A percentile compares a stretch with the other conserved stretches of the same genome.
Evolutionary conservation across 805 yeast species (phyloP).

Genomic region (Metschnikowia borealis): DNA sequence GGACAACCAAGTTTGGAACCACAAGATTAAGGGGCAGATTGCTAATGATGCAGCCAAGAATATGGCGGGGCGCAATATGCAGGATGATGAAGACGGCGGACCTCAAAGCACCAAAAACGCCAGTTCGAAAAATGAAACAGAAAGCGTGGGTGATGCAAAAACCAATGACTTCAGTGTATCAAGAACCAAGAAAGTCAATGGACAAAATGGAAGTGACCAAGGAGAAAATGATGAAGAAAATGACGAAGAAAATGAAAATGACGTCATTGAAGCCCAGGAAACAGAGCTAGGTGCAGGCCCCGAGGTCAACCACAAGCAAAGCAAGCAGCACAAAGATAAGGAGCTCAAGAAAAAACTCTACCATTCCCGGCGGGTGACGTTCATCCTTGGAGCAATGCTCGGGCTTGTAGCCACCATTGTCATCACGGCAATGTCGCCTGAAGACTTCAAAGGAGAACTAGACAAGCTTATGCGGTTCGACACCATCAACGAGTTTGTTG

Average conservation of each 20-base stretch:
- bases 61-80: not conserved
- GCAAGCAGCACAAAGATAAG: not conserved
- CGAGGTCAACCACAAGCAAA: not conserved
- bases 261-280: too few species aligned
- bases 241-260: too few species aligned
- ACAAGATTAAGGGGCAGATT: slow-evolving; percentile 3
- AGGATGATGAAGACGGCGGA: not conserved
- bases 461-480: slow-evolving; percentile 49
- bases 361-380: slow-evolving; percentile 56
- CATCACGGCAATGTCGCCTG: slow-evolving; percentile 41
- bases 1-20: slow-evolving; percentile 5
- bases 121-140: not conserved
- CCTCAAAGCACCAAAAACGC: not conserved
- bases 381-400: slow-evolving; percentile 65
- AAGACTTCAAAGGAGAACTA: slow-evolving; percentile 41
- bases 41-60: not conserved
- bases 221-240: too few species aligned
- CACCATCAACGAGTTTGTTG: slow-evolving; percentile 52
- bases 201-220: too few species aligned
- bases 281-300: too few species aligned
- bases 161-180: not conserved
- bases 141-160: not conserved
- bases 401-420: slow-evolving; percentile 66
- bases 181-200: not conserved
- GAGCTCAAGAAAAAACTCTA: slow-evolving; percentile 21